These are phyloP conservation scores for Lodderomyces jiufengensis DNA, from an alignment of 1,139 yeast species.

Conservation along the genomic window DNA sequence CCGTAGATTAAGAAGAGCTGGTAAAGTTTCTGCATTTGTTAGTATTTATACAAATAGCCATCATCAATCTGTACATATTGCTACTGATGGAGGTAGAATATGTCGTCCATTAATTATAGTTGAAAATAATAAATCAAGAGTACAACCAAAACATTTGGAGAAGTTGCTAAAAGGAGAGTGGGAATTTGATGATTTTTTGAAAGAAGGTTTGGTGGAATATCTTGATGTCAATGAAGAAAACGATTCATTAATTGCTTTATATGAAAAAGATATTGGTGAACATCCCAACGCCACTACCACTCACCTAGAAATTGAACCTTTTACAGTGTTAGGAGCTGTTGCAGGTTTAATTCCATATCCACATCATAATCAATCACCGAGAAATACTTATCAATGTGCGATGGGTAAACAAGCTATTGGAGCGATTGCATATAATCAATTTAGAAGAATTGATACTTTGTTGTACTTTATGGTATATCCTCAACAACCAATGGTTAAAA, in stretches of 20 bases:
- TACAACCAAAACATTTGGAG: constrained; percentile 64
- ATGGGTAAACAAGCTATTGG: constrained; percentile 99
- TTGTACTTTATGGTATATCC: constrained; percentile 96
- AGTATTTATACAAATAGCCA: constrained; percentile 88
- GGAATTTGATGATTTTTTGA: constrained; percentile 85
- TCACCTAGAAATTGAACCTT: constrained; percentile 94
- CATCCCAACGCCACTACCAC: constrained; percentile 49
- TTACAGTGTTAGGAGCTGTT: constrained; percentile 94
- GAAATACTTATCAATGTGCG: constrained; percentile 98
- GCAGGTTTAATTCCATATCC: constrained; percentile 99
- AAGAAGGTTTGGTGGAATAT: constrained; percentile 86
- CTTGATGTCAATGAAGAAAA: constrained; percentile 97
- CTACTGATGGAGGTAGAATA: constrained; percentile 98
- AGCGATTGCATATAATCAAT: constrained; percentile 95
- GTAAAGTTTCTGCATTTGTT: constrained; percentile 84
- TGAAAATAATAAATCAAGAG: constrained; percentile 62
- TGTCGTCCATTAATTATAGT: constrained; percentile 95
- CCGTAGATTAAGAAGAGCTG: constrained; percentile 77
- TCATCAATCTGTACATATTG: constrained; percentile 91
- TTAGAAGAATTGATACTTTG: constrained; percentile 90
- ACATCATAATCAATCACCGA: constrained; percentile 97
- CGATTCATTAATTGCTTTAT: constrained; percentile 88
- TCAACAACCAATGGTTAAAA: constrained; percentile 98
- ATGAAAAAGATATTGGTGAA: constrained; percentile 53
- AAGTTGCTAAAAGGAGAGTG: constrained; percentile 64